phyloP scores from a whole-genome alignment of 1,284 basidiomycete species.

The Meira nashicola region DNA sequence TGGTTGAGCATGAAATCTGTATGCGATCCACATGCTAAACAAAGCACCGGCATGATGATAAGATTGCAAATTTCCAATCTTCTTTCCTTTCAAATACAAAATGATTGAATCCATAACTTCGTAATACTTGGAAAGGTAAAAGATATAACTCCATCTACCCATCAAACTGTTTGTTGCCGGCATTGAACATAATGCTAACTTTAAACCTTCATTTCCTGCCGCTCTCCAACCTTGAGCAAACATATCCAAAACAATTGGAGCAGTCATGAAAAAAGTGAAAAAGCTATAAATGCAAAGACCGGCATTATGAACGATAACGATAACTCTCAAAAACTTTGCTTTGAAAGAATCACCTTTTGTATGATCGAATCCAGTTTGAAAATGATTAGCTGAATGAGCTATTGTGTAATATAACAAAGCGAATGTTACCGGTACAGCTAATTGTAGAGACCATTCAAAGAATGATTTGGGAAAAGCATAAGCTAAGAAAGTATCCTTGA shows the following conservation, averaged over 20 bases:
- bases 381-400: slow-evolving; percentile 29
- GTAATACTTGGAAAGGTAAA: slow-evolving; percentile 51
- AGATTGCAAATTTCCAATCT: slow-evolving; percentile 46
- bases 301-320: slow-evolving; percentile 40
- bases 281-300: slow-evolving; percentile 34
- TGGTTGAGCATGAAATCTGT: slow-evolving; percentile 40
- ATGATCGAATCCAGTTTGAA: slow-evolving; percentile 23
- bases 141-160: slow-evolving; percentile 44
- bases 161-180: slow-evolving; percentile 42
- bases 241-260: slow-evolving; percentile 30
- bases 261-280: slow-evolving; percentile 32
- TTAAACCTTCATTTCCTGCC: slow-evolving; percentile 30
- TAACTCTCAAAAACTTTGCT: slow-evolving; percentile 19
- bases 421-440: slow-evolving; percentile 28
- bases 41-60: slow-evolving; percentile 51
- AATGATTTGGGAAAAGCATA: not conserved
- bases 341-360: slow-evolving; percentile 20
- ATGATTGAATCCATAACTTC: slow-evolving; percentile 49
- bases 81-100: slow-evolving; percentile 52
- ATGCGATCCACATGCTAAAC: slow-evolving; percentile 52
- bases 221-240: slow-evolving; percentile 32
- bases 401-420: slow-evolving; percentile 37
- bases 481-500: slow-evolving; percentile 1
- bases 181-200: slow-evolving; percentile 52
- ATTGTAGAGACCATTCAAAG: slow-evolving; percentile 22